Evolutionary conservation across 139 green algal genomes (phyloP).

Genomic region (Chlorella sorokiniana): DNA sequence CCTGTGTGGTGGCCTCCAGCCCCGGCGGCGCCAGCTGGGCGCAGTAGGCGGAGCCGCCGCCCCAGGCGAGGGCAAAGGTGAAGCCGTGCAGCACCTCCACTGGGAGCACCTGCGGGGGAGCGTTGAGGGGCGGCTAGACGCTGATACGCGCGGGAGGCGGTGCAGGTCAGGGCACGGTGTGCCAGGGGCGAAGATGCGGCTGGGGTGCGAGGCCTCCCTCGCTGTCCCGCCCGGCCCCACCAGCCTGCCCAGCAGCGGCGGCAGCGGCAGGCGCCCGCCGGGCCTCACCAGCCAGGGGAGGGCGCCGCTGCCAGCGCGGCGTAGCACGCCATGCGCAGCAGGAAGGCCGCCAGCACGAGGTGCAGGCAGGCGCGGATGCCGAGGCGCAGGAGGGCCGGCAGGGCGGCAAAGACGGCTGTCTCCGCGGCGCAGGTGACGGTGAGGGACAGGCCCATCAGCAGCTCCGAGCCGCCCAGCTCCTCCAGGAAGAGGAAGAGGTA

Average conservation of each 20-base stretch:
- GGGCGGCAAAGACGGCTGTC: constrained; percentile 42
- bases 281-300: constrained; percentile 33
- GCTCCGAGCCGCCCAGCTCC: constrained; percentile 37
- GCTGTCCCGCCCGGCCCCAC: no score
- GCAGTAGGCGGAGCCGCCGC: constrained; percentile 40
- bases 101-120: constrained; percentile 38
- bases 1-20: constrained; percentile 48
- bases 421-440: constrained; percentile 46
- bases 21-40: constrained; percentile 38
- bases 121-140: not conserved
- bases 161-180: not conserved
- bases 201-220: no score
- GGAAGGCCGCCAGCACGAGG: constrained; percentile 43
- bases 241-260: no score
- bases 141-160: not conserved
- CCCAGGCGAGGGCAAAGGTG: constrained; percentile 56
- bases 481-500: constrained; percentile 57
- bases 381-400: constrained; percentile 25
- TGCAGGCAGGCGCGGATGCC: constrained; percentile 43
- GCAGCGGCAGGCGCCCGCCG: not conserved
- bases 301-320: constrained; percentile 21
- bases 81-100: constrained; percentile 55
- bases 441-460: constrained; percentile 47
- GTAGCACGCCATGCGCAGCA: constrained; percentile 47
- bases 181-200: no score